Evolutionary conservation across 31 red algal genomes (phyloP).

Genomic region (Asparagopsis taxiformis): DNA sequence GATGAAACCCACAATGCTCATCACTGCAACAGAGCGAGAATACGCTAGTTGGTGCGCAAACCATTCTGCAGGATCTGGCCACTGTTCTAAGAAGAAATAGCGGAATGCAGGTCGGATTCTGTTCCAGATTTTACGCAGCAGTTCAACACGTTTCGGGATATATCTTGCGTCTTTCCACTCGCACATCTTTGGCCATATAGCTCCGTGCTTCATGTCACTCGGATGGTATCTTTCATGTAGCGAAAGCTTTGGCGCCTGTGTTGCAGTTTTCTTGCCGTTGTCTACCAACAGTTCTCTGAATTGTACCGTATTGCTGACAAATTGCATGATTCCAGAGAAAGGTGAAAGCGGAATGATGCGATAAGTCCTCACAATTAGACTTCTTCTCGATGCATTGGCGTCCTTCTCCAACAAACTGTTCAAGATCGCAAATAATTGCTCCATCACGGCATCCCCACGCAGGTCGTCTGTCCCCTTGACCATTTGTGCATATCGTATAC

Average conservation of each 20-base stretch:
- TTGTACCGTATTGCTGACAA: constrained; percentile 68
- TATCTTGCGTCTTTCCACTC: neutral
- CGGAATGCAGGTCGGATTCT: constrained; percentile 87
- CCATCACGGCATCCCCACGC: constrained; percentile 95
- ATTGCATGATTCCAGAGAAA: constrained; percentile 90
- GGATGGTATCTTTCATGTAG: constrained; percentile 72
- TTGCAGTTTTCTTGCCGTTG: constrained; percentile 7
- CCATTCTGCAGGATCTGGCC: constrained; percentile 79
- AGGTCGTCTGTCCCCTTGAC: constrained; percentile 96
- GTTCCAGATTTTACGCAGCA: constrained; percentile 53
- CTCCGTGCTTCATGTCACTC: constrained; percentile 45
- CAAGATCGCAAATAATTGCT: constrained; percentile 88
- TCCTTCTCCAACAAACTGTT: constrained; percentile 81
- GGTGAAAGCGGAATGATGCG: constrained; percentile 89
- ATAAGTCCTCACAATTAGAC: constrained; percentile 82
- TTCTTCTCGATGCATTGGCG: constrained; percentile 47
- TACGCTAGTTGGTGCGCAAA: constrained; percentile 80
- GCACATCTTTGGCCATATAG: constrained; percentile 40
- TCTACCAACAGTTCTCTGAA: constrained; percentile 79
- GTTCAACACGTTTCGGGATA: constrained; percentile 16
- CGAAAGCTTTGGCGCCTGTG: constrained; percentile 16
- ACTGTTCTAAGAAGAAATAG: constrained; percentile 91
- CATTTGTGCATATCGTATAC: constrained; percentile 70
- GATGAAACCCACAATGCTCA: constrained; percentile 91
- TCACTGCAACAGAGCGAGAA: constrained; percentile 87